Percentiles rank a stretch among this genome's conserved stretches.
phyloP scores from a whole-genome alignment of 2,329 filamentous ascomycete species.

The Didymella sp. region DNA sequence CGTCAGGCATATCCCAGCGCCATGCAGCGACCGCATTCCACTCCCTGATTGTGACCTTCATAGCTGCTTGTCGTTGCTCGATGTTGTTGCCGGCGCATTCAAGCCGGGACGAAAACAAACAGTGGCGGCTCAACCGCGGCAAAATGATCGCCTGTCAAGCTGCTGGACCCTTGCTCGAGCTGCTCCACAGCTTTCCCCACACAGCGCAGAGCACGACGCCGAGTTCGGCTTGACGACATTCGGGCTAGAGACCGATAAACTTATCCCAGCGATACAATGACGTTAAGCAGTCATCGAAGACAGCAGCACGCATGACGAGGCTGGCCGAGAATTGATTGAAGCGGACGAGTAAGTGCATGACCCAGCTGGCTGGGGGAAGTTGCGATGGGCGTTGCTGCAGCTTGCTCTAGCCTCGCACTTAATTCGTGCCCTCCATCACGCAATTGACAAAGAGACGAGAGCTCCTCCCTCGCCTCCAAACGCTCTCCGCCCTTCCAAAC shows the following conservation, averaged over 20 bases:
- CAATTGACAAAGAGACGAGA: slow-evolving; percentile 5
- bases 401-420: slow-evolving; percentile 16
- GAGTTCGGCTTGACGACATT: slow-evolving; percentile 19
- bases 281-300: not conserved
- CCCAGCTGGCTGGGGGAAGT: slow-evolving; percentile 8
- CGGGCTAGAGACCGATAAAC: slow-evolving; percentile 8
- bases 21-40: slow-evolving; percentile 96
- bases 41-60: slow-evolving; percentile 95
- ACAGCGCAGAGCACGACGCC: slow-evolving; percentile 16
- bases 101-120: slow-evolving; percentile 31
- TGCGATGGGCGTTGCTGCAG: slow-evolving; percentile 10
- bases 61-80: slow-evolving; percentile 50
- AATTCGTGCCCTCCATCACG: slow-evolving; percentile 32
- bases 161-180: slow-evolving; percentile 12
- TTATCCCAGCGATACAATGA: slow-evolving; percentile 1
- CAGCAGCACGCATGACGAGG: not conserved
- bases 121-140: slow-evolving; percentile 20
- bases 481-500: slow-evolving; percentile 3
- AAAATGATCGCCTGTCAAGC: slow-evolving; percentile 28
- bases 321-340: slow-evolving; percentile 1
- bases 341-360: slow-evolving; percentile 8
- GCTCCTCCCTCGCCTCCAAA: slow-evolving; percentile 14
- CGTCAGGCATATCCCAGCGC: slow-evolving; percentile 97
- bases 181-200: slow-evolving; percentile 19
- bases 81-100: slow-evolving; percentile 15